These are phyloP conservation scores for Xylaria intraflava DNA, from an alignment of 495 filamentous ascomycete genomes.

Conservation along the genomic window DNA sequence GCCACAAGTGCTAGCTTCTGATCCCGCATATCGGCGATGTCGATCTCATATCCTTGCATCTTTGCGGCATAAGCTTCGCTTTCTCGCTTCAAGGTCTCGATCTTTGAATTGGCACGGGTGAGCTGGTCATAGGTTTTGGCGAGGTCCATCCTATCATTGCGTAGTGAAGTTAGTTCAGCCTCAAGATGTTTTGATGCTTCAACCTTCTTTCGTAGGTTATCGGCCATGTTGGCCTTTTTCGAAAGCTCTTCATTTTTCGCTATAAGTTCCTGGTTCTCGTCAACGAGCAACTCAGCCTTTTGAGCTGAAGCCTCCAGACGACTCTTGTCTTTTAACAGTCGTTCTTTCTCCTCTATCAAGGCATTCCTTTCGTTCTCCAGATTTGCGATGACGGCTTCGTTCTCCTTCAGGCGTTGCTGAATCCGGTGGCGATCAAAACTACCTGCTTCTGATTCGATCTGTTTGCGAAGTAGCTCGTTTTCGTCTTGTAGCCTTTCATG, in stretches of 20 bases:
- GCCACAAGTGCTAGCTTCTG: constrained; percentile 21
- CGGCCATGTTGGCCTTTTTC: constrained; percentile 72
- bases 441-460: constrained; percentile 47
- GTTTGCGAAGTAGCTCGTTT: constrained; percentile 50
- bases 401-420: constrained; percentile 22
- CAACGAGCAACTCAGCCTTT: constrained; percentile 39
- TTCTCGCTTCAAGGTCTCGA: constrained; percentile 22
- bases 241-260: constrained; percentile 65
- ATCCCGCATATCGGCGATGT: constrained; percentile 23
- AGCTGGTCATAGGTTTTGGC: constrained; percentile 42
- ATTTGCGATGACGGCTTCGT: constrained; percentile 27
- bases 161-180: constrained; percentile 33
- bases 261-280: constrained; percentile 59
- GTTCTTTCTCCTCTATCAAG: constrained; percentile 31
- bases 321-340: constrained; percentile 38
- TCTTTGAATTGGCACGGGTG: constrained; percentile 25
- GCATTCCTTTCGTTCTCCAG: constrained; percentile 39
- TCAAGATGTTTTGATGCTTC: constrained; percentile 46
- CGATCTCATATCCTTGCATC: constrained; percentile 28
- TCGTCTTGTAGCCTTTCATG: constrained; percentile 49
- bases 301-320: constrained; percentile 38
- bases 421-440: constrained; percentile 26
- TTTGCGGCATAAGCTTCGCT: constrained; percentile 25
- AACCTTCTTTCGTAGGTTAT: constrained; percentile 69
- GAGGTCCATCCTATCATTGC: constrained; percentile 40